Base-by-base conservation (phyloP, 495 filamentous ascomycete species). In the Hypoxylon lienhwacheense region DNA sequence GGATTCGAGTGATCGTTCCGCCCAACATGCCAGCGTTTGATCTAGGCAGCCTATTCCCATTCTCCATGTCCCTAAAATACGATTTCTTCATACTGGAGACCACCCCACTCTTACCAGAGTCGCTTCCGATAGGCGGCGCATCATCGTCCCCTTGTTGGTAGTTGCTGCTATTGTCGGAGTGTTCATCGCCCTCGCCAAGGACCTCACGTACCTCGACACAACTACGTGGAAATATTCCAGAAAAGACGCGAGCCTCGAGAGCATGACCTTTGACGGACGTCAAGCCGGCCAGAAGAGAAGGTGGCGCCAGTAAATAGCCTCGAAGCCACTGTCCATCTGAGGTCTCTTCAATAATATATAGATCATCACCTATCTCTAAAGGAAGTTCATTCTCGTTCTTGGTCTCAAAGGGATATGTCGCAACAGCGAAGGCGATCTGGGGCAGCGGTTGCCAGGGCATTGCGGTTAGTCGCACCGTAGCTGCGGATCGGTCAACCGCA, bases 361-460 rank as follows among this genome's bases (percentile, higher is more conserved):
- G 77, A 70, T 97, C 93, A 78, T 98, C 93, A 66, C 93, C 93
- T 20, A 98, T 85, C 71, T 98, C 90, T 63, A 98, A 82, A 10
- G 93, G 92, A n/a, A 98, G 84, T 70, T 98, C 93, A 61, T 89
- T 89, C 21, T 91, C 84, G 49, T 83, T 86, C 24, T 87, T 85
- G 37, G 93, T 87, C 50, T 85, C 80, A 73, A 97, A 98, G 22
- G 93, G 93, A 67, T 91, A 92, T 54, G 85, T 88, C 68, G 91
- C 92, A 68, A 98, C 87, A 55, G 92, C 95, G 74, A 97, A 97
- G 62, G 91, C 93, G 76, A 98, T 97, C 62, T 89, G 90, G 71
- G 91, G 90, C 69, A 98, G 81, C 53, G 93, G 91, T 80, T 85
- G 83, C 93, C 93, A 98, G 81, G 91, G 89, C 91, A 97, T 97